A percentile compares a stretch with the other conserved stretches of the same genome.
phyloP scores from a whole-genome alignment of 306 rosid species.

The Trifolium dubium region DNA sequence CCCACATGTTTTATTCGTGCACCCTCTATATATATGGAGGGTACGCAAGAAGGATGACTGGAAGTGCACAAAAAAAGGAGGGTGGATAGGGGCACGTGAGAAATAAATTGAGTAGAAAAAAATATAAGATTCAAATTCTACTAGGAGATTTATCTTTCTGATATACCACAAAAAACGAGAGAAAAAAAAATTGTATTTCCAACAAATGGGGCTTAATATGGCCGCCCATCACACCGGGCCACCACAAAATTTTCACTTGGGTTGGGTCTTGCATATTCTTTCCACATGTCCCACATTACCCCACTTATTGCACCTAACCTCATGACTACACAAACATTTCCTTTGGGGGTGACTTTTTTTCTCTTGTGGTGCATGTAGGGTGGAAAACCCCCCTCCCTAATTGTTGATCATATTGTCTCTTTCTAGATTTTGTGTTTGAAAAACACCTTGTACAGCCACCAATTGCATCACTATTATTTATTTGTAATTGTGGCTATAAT shows the following conservation, averaged over 20 bases:
- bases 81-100: too few species aligned
- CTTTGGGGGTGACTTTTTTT: neutral
- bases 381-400: neutral
- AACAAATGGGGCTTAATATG: too few species aligned
- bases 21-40: too few species aligned
- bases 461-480: neutral
- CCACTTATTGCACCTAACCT: neutral
- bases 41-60: too few species aligned
- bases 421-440: neutral
- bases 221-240: too few species aligned
- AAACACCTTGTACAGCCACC: neutral
- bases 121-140: too few species aligned
- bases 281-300: neutral
- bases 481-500: neutral
- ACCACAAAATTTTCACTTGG: neutral
- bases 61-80: too few species aligned
- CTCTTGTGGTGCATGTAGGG: neutral
- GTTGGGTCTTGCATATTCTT: neutral
- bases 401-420: neutral
- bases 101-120: too few species aligned
- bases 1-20: too few species aligned
- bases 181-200: too few species aligned
- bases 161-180: too few species aligned
- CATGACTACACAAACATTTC: neutral
- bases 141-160: too few species aligned